These are phyloP conservation scores for Lachnellula cervina DNA, from an alignment of 2,329 filamentous ascomycete species.

Conservation along the genomic window DNA sequence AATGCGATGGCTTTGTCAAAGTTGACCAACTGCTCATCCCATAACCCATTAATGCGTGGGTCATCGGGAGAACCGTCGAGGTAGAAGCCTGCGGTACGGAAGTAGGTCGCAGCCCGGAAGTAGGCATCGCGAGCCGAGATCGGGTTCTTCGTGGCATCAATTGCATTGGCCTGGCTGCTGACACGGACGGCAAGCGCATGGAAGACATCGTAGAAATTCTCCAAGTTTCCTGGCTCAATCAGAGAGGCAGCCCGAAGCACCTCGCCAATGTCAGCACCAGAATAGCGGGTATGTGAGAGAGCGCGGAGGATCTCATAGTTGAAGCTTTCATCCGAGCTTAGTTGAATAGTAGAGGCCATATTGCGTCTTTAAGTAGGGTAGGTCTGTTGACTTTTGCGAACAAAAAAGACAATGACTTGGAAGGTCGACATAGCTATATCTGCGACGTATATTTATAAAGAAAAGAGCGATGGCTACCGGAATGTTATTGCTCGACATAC, in stretches of 20 bases:
- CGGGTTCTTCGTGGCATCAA: constrained; percentile 18
- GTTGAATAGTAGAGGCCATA: too few relatives aligned
- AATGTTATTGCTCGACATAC: too few relatives aligned
- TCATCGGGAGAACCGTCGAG: constrained; percentile 38
- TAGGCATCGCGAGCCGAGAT: constrained; percentile 29
- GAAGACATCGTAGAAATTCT: constrained; percentile 4
- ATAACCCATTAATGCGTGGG: constrained; percentile 36
- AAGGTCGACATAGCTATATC: too few relatives aligned
- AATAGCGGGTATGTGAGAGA: constrained; percentile 19
- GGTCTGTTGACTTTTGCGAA: too few relatives aligned
- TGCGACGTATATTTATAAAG: too few relatives aligned
- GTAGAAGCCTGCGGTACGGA: constrained; percentile 39
- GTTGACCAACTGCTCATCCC: constrained; percentile 33
- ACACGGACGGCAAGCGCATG: constrained; percentile 3
- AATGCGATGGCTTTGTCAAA: constrained; percentile 37
- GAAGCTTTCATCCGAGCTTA: constrained; percentile 9
- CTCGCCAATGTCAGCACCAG: not conserved
- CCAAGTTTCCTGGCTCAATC: constrained; percentile 5
- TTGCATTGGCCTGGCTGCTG: constrained; percentile 12
- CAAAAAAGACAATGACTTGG: too few relatives aligned
- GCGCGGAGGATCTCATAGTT: constrained; percentile 27
- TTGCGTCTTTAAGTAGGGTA: too few relatives aligned
- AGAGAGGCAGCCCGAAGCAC: not conserved
- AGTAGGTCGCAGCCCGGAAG: constrained; percentile 40
- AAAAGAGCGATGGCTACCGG: too few relatives aligned